Evolutionary conservation across 73 alveolate genomes (phyloP).

Genomic region (Paramecium octaurelia): DNA sequence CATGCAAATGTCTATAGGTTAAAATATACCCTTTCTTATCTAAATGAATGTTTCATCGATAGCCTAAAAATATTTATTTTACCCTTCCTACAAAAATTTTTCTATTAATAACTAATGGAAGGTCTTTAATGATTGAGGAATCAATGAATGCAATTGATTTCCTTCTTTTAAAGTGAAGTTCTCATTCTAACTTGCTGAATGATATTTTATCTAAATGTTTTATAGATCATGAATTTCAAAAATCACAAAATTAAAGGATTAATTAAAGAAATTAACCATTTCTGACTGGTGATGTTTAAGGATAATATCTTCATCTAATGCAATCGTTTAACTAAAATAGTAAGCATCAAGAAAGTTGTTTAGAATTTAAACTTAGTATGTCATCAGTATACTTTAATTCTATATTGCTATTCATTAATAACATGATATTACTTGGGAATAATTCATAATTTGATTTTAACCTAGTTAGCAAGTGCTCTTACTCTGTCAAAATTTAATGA

Average conservation of each 20-base stretch:
- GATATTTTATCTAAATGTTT: not conserved
- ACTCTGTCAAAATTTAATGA: not conserved
- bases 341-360: not conserved
- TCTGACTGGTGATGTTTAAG: not conserved
- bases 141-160: not conserved
- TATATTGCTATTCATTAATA: not conserved
- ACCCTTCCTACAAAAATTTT: not conserved
- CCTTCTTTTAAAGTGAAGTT: not conserved
- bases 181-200: not conserved
- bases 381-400: not conserved
- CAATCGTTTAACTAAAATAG: not conserved
- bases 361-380: not conserved
- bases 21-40: not conserved
- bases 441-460: not conserved
- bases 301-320: not conserved
- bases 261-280: not conserved
- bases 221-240: not conserved
- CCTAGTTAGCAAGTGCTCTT: not conserved
- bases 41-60: not conserved
- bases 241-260: not conserved
- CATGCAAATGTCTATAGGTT: conserved; percentile 16
- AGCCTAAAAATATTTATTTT: not conserved
- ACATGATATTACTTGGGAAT: not conserved
- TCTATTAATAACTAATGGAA: not conserved
- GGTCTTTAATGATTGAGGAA: not conserved